Evolutionary conservation across 371 early-diverging fungal genomes (phyloP), one percentile per base, ranked within the genome.

Genomic region (Batrachochytrium dendrobatidis): DNA sequence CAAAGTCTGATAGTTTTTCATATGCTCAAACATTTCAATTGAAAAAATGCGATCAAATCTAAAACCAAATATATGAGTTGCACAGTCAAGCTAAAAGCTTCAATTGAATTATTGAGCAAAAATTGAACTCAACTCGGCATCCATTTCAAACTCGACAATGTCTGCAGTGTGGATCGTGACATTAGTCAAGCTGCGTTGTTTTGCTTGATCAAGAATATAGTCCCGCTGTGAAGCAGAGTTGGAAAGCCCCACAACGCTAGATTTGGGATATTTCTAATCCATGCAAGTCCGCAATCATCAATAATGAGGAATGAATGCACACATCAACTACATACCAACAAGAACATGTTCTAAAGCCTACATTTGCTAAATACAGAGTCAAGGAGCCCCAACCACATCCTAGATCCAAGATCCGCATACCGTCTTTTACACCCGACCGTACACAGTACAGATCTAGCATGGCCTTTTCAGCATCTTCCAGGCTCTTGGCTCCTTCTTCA

Each of bases 1-100:
- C 17, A 82, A 66, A 26, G 46, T 32, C 50, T 60, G 57, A 59
- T 79, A 82, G 66, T 83, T 83, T 57, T 83, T 83, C 77, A 81
- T 77, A 65, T 83, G 83, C 60, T 83, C 83, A 54, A 83, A 78
- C 83, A 83, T 83, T 61, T 83, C 83, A 62, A 83, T 75, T 7
- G 70, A 69, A 43, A 83, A 34, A 34, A 83, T 71, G 26, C 81
- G 71, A 60, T 83, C 81, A 58, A 77, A 81, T 34, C 70, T 59
- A 34, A 59, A 28, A 28, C 6, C 7, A n/a, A n/a, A n/a, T n/a
- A n/a, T n/a, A n/a, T n/a, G n/a, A n/a, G n/a, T n/a, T n/a, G n/a
- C n/a, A n/a, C n/a, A n/a, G n/a, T n/a, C n/a, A n/a, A n/a, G n/a
- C n/a, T n/a, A n/a, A n/a, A n/a, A n/a, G n/a, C n/a, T n/a, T n/a